phyloP scores from a whole-genome alignment of 305 asterid species.

The Fraxinus greggii region DNA sequence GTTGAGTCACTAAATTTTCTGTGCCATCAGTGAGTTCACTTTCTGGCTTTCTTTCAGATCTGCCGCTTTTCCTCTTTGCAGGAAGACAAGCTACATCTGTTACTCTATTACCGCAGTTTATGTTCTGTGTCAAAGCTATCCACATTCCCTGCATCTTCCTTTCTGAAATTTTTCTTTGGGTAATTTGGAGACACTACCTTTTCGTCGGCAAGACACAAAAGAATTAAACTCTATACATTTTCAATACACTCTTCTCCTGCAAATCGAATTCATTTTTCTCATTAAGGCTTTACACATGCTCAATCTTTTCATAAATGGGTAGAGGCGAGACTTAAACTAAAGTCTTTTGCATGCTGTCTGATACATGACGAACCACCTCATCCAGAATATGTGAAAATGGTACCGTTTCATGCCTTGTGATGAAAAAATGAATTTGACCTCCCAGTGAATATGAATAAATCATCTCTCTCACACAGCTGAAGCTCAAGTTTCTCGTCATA shows the following conservation, averaged over 20 bases:
- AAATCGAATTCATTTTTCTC: neutral
- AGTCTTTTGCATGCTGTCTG: neutral
- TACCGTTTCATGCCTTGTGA: neutral
- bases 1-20: neutral
- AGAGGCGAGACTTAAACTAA: neutral
- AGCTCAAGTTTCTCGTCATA: neutral
- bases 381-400: neutral
- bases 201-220: neutral
- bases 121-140: constrained; percentile 25
- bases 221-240: neutral
- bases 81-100: constrained; percentile 15
- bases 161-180: neutral
- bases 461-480: neutral
- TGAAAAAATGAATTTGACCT: neutral
- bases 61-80: constrained; percentile 8
- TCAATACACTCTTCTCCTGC: neutral
- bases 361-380: neutral
- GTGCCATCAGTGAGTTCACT: neutral
- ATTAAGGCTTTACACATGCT: neutral
- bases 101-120: constrained; percentile 18
- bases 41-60: neutral
- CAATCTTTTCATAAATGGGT: neutral
- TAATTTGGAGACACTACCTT: neutral
- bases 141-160: constrained; percentile 31
- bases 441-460: neutral